Evolutionary conservation across 2,329 filamentous ascomycete genomes (phyloP).

Genomic region (Epichloe coenophiala): DNA sequence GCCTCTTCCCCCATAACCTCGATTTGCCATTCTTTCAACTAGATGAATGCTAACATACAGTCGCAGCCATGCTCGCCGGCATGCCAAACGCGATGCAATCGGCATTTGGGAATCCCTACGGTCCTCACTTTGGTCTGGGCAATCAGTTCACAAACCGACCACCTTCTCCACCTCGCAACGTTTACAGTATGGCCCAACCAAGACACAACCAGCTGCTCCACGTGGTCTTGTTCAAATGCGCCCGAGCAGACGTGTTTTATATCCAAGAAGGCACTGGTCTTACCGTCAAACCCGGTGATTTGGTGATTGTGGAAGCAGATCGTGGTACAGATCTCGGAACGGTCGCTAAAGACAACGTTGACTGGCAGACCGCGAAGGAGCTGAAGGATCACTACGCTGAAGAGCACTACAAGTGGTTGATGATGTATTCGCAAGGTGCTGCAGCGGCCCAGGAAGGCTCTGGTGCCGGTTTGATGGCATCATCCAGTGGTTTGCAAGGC

Average conservation of each 20-base stretch:
- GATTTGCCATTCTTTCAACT: neutral
- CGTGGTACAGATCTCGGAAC: conserved; percentile 91
- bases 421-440: conserved; percentile 90
- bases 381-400: conserved; percentile 84
- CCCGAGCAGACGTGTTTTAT: conserved; percentile 89
- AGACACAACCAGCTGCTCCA: conserved; percentile 61
- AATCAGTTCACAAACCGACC: conserved; percentile 21
- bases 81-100: conserved; percentile 15
- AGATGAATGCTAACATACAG: neutral
- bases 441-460: conserved; percentile 47
- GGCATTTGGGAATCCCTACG: conserved; percentile 26
- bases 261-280: conserved; percentile 91
- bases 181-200: conserved; percentile 47
- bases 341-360: conserved; percentile 76
- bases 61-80: conserved; percentile 14
- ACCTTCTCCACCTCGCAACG: conserved; percentile 46
- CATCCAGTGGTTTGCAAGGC: conserved; percentile 48
- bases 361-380: conserved; percentile 76
- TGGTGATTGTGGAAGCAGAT: conserved; percentile 96
- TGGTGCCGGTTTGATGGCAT: conserved; percentile 48
- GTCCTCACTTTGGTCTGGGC: conserved; percentile 32
- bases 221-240: conserved; percentile 93
- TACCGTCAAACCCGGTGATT: conserved; percentile 76
- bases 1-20: neutral
- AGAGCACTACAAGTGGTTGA: conserved; percentile 95